A percentile compares a stretch with the other conserved stretches of the same genome.
phyloP scores from a whole-genome alignment of 169 alveolate species.

The Plasmodium yoelii region DNA sequence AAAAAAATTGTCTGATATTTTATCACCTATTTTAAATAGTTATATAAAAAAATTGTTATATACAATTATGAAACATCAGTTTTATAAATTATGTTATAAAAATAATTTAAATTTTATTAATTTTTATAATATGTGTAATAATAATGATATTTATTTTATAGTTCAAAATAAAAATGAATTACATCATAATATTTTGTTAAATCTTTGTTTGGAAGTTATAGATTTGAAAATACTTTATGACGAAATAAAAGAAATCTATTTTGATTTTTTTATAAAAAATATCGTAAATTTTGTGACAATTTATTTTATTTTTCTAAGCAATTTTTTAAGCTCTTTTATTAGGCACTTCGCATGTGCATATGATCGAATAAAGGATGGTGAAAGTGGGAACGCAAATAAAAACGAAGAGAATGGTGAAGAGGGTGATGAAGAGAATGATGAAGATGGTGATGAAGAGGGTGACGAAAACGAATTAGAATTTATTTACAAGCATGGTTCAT shows the following conservation, averaged over 20 bases:
- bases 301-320: conserved; percentile 37
- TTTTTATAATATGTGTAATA: conserved; percentile 33
- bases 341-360: conserved; percentile 35
- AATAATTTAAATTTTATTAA: conserved; percentile 4
- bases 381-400: too few species aligned
- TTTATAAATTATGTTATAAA: conserved; percentile 43
- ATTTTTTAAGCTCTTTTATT: conserved; percentile 16
- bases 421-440: too few species aligned
- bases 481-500: conserved; percentile 1
- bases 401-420: too few species aligned
- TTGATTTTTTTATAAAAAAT: conserved; percentile 43
- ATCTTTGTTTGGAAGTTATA: conserved; percentile 51
- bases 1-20: too few species aligned
- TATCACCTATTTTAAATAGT: conserved; percentile 15
- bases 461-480: neutral
- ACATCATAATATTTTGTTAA: conserved; percentile 36
- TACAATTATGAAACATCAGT: conserved; percentile 6
- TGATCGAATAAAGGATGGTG: neutral
- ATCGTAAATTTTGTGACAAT: conserved; percentile 48
- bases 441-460: too few species aligned
- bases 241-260: conserved; percentile 3
- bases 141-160: conserved; percentile 26
- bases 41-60: conserved; percentile 24
- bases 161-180: conserved; percentile 44
- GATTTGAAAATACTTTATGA: conserved; percentile 52